Evolutionary conservation across 495 filamentous ascomycete species (phyloP), one percentile per base, ranked within the genome.

Genomic region (Penicillium paradoxum): DNA sequence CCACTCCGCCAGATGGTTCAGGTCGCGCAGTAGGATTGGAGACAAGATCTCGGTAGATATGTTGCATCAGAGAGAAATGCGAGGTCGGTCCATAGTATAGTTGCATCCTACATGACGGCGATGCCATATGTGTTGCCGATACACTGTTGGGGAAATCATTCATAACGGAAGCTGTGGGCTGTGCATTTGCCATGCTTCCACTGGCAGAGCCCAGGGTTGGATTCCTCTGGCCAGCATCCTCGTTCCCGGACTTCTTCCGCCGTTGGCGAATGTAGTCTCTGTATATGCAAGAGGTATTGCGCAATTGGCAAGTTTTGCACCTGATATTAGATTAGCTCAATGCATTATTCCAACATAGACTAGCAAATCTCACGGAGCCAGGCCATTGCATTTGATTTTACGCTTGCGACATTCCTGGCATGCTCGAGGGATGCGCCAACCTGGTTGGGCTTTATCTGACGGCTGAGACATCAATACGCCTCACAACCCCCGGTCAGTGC

Each of bases 31-130:
- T 52, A n/a, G 62, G 63, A 32, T 68, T 56, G 7, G 66, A 58
- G 17, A 71, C 55, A 10, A 76, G 55, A 36, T 70, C 71, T 7
- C 70, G 59, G 45, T 77, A 74, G 29, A 76, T 63, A 33, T 75
- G 66, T 38, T 75, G 71, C 66, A 76, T 73, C 0, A 77, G 67
- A 1, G 73, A 59, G 49, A 77, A 77, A 48, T 75, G 70, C 4
- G 74, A 76, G 0, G 72, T 70, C 0, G 73, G 68, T 0, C 74
- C 74, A 65, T 77, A 77, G 53, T 75, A 77, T 3, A 77, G 56
- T 44, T 75, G 73, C 32, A 76, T 65, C 47, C 67, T 64, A 50
- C 70, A 74, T 21, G 71, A 76, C 3, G 73, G 66, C 2, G 71
- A 73, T n/a, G 69, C 60, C 68, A 73, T 70, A 45, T 76, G 71